Conservation (phyloP, 495 filamentous ascomycete species). For the Aspergillus steynii region DNA sequence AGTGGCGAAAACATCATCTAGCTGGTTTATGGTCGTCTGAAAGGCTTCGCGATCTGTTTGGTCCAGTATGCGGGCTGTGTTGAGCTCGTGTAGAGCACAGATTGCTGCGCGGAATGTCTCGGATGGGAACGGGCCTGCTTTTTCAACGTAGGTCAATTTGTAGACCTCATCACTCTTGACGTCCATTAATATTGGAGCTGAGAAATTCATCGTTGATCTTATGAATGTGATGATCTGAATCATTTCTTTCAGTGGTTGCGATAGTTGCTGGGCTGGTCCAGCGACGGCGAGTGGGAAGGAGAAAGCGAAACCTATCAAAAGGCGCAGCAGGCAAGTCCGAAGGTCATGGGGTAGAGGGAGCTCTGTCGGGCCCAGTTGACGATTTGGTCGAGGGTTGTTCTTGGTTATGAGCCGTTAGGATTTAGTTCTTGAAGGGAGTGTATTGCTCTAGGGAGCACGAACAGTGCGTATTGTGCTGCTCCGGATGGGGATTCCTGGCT, state of each 20-base stretch:
- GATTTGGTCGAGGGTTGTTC: too few species aligned
- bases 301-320: background rate
- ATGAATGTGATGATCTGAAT: background rate
- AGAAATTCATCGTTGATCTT: background rate
- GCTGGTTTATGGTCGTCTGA: background rate
- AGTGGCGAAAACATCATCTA: background rate
- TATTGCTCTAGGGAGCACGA: too few species aligned
- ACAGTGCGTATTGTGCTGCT: too few species aligned
- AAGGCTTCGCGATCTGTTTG: background rate
- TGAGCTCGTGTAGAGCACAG: background rate
- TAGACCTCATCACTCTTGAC: background rate
- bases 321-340: background rate
- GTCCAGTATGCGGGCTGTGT: background rate
- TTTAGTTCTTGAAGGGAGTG: too few species aligned
- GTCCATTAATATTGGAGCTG: background rate
- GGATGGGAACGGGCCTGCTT: background rate
- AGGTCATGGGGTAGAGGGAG: background rate
- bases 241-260: background rate
- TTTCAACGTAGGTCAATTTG: background rate
- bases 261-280: background rate
- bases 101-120: background rate
- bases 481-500: too few species aligned
- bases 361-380: background rate
- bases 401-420: too few species aligned
- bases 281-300: background rate